These are phyloP conservation scores for Rhizomucor pusillus DNA, from an alignment of 371 early-diverging fungal species.

Conservation along the genomic window DNA sequence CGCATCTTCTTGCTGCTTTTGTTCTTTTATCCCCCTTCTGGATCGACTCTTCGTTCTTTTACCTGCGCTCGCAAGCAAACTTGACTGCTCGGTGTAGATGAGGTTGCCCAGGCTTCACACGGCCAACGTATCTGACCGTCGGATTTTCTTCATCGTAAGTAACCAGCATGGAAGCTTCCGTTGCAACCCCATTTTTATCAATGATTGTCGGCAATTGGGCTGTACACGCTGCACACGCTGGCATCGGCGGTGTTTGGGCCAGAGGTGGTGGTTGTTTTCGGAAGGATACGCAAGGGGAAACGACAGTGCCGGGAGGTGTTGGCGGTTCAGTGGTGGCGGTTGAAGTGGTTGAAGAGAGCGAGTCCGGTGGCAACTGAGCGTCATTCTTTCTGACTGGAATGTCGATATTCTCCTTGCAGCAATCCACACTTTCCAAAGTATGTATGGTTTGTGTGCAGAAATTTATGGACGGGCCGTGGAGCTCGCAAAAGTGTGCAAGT, in stretches of 20 bases:
- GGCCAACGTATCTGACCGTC: conserved; percentile 43
- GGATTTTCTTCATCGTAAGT: conserved; percentile 48
- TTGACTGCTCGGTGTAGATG: conserved; percentile 52
- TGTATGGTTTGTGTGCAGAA: conserved; percentile 58
- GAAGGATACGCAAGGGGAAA: conserved; percentile 10
- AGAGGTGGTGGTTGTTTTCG: not conserved
- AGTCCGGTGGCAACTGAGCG: conserved; percentile 3
- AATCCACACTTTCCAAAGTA: not conserved
- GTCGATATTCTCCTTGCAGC: conserved; percentile 9
- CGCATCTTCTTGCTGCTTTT: not conserved
- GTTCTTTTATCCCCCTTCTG: not conserved
- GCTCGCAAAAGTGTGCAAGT: conserved; percentile 58
- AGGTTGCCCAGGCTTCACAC: conserved; percentile 49
- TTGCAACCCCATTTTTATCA: conserved; percentile 14
- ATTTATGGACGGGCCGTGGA: conserved; percentile 57
- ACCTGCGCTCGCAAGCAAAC: conserved; percentile 65
- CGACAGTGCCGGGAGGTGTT: conserved; percentile 12
- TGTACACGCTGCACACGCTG: conserved; percentile 45
- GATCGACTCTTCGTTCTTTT: not conserved
- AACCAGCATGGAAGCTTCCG: conserved; percentile 39
- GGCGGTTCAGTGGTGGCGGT: conserved; percentile 15
- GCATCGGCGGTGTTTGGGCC: too few species aligned
- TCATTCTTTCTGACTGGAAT: conserved; percentile 3
- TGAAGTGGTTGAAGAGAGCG: conserved; percentile 12
- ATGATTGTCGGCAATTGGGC: conserved; percentile 39